Percentiles rank a stretch among this genome's conserved stretches.
Evolutionary conservation across 202 grass and related monocot genomes (phyloP).

Genomic region (Zoysia matrella): DNA sequence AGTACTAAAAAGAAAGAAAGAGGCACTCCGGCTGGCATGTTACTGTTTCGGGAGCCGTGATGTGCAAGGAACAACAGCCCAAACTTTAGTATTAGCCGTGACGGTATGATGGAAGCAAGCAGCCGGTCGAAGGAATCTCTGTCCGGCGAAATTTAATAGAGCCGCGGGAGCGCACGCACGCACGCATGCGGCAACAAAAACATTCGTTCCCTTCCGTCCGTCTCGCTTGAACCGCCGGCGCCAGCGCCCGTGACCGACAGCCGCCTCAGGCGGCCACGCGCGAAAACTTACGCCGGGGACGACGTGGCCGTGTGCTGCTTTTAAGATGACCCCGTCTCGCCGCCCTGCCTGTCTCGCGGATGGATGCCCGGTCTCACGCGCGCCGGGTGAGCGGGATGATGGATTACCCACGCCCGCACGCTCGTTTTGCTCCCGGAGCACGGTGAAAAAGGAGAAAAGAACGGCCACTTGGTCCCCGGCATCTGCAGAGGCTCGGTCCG

Average conservation of each 20-base stretch:
- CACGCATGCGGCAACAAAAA: background rate
- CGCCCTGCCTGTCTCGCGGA: background rate
- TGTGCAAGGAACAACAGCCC: background rate
- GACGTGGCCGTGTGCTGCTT: slow-evolving; percentile 29
- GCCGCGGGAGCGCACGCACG: background rate
- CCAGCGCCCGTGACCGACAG: slow-evolving; percentile 52
- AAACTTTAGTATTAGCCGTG: background rate
- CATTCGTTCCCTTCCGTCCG: background rate
- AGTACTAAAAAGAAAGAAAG: too few relatives aligned
- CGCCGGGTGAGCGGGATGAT: background rate
- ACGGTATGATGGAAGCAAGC: background rate
- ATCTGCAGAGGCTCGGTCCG: background rate
- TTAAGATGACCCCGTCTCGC: background rate
- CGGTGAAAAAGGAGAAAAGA: background rate
- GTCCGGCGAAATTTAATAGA: background rate
- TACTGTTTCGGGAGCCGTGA: slow-evolving; percentile 9
- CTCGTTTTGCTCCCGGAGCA: background rate
- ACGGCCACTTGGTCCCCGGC: background rate
- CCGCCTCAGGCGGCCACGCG: slow-evolving; percentile 23
- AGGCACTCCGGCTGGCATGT: background rate
- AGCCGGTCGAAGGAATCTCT: slow-evolving; percentile 16
- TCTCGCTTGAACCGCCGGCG: slow-evolving; percentile 24
- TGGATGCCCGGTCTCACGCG: slow-evolving; percentile 18
- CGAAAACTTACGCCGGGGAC: background rate
- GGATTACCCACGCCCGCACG: background rate